Base-by-base conservation (phyloP, 371 early-diverging fungal genomes). In the Lichtheimia corymbifera region DNA sequence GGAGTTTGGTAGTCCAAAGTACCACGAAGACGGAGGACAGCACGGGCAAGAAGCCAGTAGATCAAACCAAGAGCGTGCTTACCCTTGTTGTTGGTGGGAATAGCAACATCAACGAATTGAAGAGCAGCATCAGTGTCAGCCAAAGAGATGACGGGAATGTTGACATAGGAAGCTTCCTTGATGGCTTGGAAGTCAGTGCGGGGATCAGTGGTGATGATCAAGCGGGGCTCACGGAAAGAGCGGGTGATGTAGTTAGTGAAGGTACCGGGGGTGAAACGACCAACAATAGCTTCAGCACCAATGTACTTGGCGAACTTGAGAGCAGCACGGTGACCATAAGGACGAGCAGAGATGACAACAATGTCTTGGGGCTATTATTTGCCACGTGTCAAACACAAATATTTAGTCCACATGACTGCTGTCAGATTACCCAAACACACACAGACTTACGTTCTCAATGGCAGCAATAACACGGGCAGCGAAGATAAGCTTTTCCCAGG, bases 191-290 rank as follows among this genome's bases (percentile, higher is more conserved):
- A 91, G 82, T 99, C 99, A 62, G 96, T 89, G 71, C 90, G 91
- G 67, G 99, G 97, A 86, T 99, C 99, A 62, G 98, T 93, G 64
- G 96, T 95, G 70, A 99, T 88, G 76, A 99, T 91, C 63, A 99
- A 76, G 61, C 97, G 91, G 66, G 99, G 99, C 83, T 99, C 99
- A 77, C 93, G 91, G 91, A 99, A 97, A 61, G 94, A 85, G 71
- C 95, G 97, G 68, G 99, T 99, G 83, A 93, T 95, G 86, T 97
- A 94, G 86, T 99, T 99, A 74, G 99, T 99, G 87, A 99, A 99
- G 78, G 96, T 97, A 86, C 99, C 99, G 66, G 99, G 99, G 74
- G 99, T 98, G 93, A 99, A 99, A 68, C 99, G 93, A 77, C 99
- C 99, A 59, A 98, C 97, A 64, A 97, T 92, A 72, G 98, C 96